Evolutionary conservation across 2,329 filamentous ascomycete species (phyloP).

Genomic region (Phyllosticta citriasiana): DNA sequence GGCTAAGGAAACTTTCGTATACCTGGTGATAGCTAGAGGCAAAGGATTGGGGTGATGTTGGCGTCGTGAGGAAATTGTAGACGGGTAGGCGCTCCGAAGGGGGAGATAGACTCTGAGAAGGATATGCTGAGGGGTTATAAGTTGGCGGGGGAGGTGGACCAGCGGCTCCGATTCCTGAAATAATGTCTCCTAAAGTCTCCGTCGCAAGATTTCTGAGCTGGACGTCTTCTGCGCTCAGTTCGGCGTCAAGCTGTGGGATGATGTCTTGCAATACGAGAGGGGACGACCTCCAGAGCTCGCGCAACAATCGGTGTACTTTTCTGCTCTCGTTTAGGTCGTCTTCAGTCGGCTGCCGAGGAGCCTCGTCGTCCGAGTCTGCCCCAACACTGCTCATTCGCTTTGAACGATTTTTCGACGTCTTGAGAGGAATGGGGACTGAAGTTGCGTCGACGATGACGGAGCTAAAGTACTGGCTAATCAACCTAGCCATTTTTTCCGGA

Average conservation of each 20-base stretch:
- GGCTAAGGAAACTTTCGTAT: constrained; percentile 75
- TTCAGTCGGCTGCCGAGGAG: constrained; percentile 56
- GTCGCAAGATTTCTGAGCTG: constrained; percentile 80
- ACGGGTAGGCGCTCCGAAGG: constrained; percentile 21
- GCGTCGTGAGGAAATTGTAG: constrained; percentile 62
- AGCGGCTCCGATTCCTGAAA: constrained; percentile 84
- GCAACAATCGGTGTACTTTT: constrained; percentile 80
- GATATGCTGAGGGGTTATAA: constrained; percentile 76
- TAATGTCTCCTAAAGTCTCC: constrained; percentile 90
- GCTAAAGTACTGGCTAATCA: constrained; percentile 93
- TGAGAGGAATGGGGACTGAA: constrained; percentile 32
- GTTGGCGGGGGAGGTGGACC: constrained; percentile 64
- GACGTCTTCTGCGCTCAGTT: constrained; percentile 81
- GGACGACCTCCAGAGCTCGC: constrained; percentile 88
- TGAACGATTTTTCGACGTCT: constrained; percentile 31
- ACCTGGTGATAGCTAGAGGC: constrained; percentile 67
- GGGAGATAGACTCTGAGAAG: constrained; percentile 52
- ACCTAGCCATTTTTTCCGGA: constrained; percentile 87
- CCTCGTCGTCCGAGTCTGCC: constrained; percentile 35
- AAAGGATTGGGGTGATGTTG: constrained; percentile 82
- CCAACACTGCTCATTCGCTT: constrained; percentile 21
- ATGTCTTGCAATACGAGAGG: constrained; percentile 86
- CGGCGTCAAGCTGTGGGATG: constrained; percentile 84
- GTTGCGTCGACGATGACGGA: constrained; percentile 87
- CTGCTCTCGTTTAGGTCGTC: constrained; percentile 78